A percentile compares a stretch with the other conserved stretches of the same genome.
phyloP scores from a whole-genome alignment of 2,329 filamentous ascomycete species.

The Fusarium oligoseptatum region DNA sequence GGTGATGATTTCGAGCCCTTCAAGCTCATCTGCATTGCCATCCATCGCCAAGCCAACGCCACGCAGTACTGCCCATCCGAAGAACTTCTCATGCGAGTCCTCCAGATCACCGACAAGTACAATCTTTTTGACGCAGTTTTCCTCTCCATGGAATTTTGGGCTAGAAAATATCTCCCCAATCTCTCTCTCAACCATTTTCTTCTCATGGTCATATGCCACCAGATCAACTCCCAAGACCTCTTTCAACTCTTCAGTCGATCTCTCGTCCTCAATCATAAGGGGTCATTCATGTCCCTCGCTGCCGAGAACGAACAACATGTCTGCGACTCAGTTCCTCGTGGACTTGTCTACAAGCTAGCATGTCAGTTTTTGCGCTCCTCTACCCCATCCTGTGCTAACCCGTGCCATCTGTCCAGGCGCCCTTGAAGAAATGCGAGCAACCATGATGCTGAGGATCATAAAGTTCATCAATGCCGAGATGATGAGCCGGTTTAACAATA shows the following conservation, averaged over 20 bases:
- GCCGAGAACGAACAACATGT: background rate
- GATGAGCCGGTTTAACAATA: background rate
- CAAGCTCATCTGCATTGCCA: slow-evolving; percentile 4
- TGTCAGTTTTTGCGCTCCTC: background rate
- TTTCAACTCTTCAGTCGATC: background rate
- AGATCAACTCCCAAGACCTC: background rate
- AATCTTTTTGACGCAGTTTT: slow-evolving; percentile 3
- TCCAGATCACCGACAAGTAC: slow-evolving; percentile 18
- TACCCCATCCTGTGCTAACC: background rate
- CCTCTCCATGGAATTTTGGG: slow-evolving; percentile 14
- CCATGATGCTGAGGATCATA: background rate
- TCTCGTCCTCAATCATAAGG: background rate
- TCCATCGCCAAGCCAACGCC: slow-evolving; percentile 4
- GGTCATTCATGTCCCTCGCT: background rate
- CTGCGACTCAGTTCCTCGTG: background rate
- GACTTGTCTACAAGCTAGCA: background rate
- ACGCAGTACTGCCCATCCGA: background rate
- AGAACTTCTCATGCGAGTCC: background rate
- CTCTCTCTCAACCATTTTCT: background rate
- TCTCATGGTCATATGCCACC: background rate
- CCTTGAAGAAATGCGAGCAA: background rate
- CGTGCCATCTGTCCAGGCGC: background rate
- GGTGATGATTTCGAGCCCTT: slow-evolving; percentile 16
- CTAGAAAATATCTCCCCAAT: background rate
- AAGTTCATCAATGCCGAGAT: background rate